Percentiles rank a stretch among this genome's conserved stretches.
Conservation (phyloP, 257 asterid genomes). For the Petunia secreta region DNA sequence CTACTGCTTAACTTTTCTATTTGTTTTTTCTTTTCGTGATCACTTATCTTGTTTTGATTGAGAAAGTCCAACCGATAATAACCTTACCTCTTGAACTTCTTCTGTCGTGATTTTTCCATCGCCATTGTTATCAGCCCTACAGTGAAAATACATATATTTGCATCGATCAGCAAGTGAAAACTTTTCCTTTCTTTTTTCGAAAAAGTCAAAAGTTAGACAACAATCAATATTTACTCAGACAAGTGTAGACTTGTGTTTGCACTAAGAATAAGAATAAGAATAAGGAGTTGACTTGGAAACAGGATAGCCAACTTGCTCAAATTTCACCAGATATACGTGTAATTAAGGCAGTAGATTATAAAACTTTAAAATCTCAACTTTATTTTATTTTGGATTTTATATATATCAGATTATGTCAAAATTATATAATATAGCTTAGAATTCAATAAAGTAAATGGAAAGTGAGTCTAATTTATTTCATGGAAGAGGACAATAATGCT, state of each 20-base stretch:
- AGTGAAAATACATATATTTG: not conserved
- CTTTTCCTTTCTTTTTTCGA: not conserved
- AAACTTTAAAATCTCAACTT: not conserved
- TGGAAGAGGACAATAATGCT: not conserved
- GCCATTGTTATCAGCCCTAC: constrained; percentile 88
- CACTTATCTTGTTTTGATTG: constrained; percentile 18
- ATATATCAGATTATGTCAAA: not conserved
- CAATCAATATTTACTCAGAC: not conserved
- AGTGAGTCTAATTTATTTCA: not conserved
- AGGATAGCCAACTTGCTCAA: not conserved
- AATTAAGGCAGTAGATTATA: not conserved
- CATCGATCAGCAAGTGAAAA: not conserved
- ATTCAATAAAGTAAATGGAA: not conserved
- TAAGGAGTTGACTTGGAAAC: not conserved
- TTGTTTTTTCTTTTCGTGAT: not conserved
- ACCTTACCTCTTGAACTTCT: constrained; percentile 84
- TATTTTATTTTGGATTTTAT: not conserved
- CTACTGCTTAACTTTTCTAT: constrained; percentile 21
- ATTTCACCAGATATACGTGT: not conserved
- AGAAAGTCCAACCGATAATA: constrained; percentile 23
- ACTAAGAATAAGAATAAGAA: not conserved
- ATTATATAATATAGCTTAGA: not conserved
- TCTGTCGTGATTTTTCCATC: constrained; percentile 88
- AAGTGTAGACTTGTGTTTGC: not conserved
- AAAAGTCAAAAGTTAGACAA: not conserved